Evolutionary conservation across 2,329 filamentous ascomycete genomes (phyloP).

Genomic region (Neopestalotiopsis sp.): DNA sequence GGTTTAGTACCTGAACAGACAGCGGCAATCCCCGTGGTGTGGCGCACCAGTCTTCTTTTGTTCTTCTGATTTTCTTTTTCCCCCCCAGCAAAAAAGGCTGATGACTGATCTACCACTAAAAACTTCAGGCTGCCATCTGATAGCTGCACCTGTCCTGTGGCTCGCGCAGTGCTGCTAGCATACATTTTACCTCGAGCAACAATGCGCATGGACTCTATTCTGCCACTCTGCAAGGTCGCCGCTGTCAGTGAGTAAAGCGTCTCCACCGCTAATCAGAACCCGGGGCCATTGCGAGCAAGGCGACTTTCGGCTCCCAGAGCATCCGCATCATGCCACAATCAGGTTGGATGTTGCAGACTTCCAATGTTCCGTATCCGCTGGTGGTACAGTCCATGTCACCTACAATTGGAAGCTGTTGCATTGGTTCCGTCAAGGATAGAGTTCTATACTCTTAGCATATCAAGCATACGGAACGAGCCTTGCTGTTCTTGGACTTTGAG

Average conservation of each 20-base stretch:
- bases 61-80: not conserved
- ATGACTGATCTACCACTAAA: not conserved
- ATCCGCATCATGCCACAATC: slow-evolving; percentile 1
- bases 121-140: too few species aligned
- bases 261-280: not conserved
- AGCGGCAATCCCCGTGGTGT: slow-evolving; percentile 8
- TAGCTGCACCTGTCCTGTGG: not conserved
- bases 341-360: not conserved
- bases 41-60: not conserved
- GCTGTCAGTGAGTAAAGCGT: not conserved
- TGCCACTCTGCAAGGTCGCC: not conserved
- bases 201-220: too few species aligned
- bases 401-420: too few species aligned
- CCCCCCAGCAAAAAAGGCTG: not conserved
- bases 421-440: too few species aligned
- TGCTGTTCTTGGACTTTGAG: too few species aligned
- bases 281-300: not conserved
- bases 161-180: not conserved
- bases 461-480: too few species aligned
- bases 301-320: not conserved
- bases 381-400: too few species aligned
- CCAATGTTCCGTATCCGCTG: too few species aligned
- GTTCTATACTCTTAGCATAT: too few species aligned
- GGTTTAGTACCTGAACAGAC: not conserved
- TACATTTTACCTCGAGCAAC: too few species aligned